Base-by-base conservation (phyloP, 257 asterid genomes). In the Galeopsis tetrahit region DNA sequence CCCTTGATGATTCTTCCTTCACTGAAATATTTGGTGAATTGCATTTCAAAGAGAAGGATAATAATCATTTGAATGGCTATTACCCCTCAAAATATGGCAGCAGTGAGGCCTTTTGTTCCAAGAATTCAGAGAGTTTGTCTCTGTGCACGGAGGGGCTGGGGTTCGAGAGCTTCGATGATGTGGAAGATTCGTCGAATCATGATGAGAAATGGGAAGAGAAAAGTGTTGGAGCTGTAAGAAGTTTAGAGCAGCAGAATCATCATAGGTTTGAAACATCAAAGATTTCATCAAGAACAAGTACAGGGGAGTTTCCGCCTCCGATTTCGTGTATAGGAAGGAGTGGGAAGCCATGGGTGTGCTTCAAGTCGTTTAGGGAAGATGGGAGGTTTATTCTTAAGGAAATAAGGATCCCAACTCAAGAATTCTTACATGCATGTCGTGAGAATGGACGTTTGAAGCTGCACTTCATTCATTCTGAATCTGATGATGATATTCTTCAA, bases 141-240 rank as follows among this genome's bases (percentile, higher is more conserved):
- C 53, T 88, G 11, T 91, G 96, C 78, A 94, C 99, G 0, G 98
- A 91, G 67, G 91, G 97, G 4, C 87, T 89, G 1, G 99, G 97
- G 8, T 87, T 82, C 33, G 98, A 94, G 70, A 91, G 95, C 88
- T 91, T 82, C 2, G 96, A 84, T n/a, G 99, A 94, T 2, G 85
- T 89, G 2, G 98, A 93, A 71, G 96, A 88, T 40, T 64, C 74
- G 65, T 57, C 70, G 69, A 77, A 60, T 4, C 76, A 73, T 49
- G 82, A 80, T 7, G 58, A 65, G 11, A 81, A 66, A 40, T 57
- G 58, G 81, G 74, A 38, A 57, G 63, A 35, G 64, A 63, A 60
- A 31, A 75, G 79, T 51, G 43, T 21, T 2, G 28, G 28, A 21
- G 28, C 28, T 0, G 61, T 72, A 1, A 82, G 82, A 38, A 60